Base-by-base conservation (phyloP, 208 protist genomes). In the Trypanosoma avium region DNA sequence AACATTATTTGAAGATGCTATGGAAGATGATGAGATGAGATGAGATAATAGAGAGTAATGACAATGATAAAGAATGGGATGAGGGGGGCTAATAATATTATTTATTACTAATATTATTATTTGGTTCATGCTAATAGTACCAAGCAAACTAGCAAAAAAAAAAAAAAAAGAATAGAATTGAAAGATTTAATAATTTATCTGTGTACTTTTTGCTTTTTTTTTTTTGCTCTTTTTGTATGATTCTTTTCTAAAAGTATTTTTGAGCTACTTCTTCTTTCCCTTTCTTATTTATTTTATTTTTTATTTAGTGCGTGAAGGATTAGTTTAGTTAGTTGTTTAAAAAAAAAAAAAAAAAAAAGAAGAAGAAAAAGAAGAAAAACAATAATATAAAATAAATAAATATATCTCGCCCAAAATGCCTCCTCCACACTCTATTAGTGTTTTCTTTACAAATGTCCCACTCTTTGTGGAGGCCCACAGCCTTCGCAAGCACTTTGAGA, bases 371-470 rank as follows among this genome's bases (percentile, higher is more conserved):
- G 30, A 33, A n/a, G 13, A 6, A 22, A 24, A 38, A 45, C 38
- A 24, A 35, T 24, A 12, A 30, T 13, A 62, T 7, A 50, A 53
- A 26, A 53, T 8, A 43, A 22, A 35, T 54, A 33, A 35, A 61
- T 1, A 21, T n/a, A 21, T 19, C n/a, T 7, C 12, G 17, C 21
- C 66, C 9, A 33, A 9, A 29, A 74, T 60, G 52, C 40, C 42
- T 26, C 30, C 38, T 17, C 17, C 46, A 15, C 69, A 63, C n/a
- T 73, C 75, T 19, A 67, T 48, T 4, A 87, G 78, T 68, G 84
- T 92, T 36, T 93, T 89, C 65, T 95, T 93, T 65, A 92, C 81
- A n/a, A 80, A 79, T 55, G 78, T 95, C n/a, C 83, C 86, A 7
- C 61, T 89, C 1, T 75, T 81, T 53, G 78, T 92, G 49, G 79